Conservation (phyloP, 768 basidiomycete genomes). For the Tulasnella sp. region DNA sequence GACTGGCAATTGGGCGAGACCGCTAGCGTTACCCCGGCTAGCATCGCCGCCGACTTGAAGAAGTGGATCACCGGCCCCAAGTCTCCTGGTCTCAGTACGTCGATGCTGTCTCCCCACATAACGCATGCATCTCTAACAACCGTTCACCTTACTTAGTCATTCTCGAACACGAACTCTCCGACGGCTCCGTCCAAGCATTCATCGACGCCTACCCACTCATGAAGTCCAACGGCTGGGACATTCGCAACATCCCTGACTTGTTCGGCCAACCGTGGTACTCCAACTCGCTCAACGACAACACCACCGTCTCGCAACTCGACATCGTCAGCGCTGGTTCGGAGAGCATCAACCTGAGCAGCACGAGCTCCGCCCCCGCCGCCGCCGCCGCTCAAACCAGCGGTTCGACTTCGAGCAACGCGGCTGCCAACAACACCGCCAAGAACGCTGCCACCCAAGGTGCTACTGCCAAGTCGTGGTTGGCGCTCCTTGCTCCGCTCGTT, state of each 20-base stretch:
- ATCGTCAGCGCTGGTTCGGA: neutral
- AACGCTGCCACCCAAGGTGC: neutral
- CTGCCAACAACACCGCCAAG: neutral
- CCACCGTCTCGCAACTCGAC: neutral
- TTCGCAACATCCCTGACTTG: slow-evolving; percentile 53
- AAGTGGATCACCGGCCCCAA: slow-evolving; percentile 63
- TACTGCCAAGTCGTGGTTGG: neutral
- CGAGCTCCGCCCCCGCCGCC: neutral
- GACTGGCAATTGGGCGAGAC: slow-evolving; percentile 38
- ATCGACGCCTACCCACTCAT: slow-evolving; percentile 66
- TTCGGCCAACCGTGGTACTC: slow-evolving; percentile 46
- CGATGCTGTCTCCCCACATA: too few species aligned
- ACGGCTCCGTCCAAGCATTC: slow-evolving; percentile 66
- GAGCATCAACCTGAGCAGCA: slow-evolving; percentile 3
- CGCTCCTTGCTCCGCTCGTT: neutral
- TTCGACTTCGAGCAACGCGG: neutral
- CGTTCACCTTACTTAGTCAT: slow-evolving; percentile 47
- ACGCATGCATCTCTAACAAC: too few species aligned
- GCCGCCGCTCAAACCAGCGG: slow-evolving; percentile 1
- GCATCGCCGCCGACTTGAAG: slow-evolving; percentile 56
- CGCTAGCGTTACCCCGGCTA: slow-evolving; percentile 51
- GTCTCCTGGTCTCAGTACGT: slow-evolving; percentile 62
- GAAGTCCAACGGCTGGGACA: slow-evolving; percentile 69
- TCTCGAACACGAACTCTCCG: slow-evolving; percentile 80
- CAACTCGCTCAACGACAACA: slow-evolving; percentile 40